A percentile compares a stretch with the other conserved stretches of the same genome.
phyloP scores from a whole-genome alignment of 116 monocot species.

The Phalaenopsis hybrid region DNA sequence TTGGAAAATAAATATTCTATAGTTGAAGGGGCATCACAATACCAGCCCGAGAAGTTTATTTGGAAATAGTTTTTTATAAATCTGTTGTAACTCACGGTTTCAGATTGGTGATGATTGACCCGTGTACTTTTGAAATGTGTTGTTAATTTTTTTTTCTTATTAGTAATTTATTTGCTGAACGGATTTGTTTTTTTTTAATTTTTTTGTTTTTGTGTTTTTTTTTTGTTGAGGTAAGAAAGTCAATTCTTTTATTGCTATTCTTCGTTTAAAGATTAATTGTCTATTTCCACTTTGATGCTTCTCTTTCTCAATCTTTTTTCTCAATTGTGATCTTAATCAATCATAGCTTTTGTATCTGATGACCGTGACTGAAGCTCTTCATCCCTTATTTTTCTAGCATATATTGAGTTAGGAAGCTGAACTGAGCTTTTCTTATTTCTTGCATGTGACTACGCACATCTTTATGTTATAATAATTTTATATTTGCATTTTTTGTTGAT shows the following conservation, averaged over 20 bases:
- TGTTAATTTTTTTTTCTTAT: neutral
- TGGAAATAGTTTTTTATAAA: neutral
- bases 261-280: neutral
- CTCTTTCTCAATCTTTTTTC: neutral
- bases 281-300: neutral
- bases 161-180: neutral
- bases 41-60: neutral
- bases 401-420: neutral
- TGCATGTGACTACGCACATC: neutral
- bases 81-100: neutral
- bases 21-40: neutral
- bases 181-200: neutral
- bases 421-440: neutral
- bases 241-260: neutral
- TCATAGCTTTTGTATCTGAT: neutral
- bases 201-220: no score
- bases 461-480: no score
- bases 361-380: neutral
- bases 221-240: neutral
- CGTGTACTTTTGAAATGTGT: neutral
- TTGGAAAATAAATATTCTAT: slow-evolving; percentile 2
- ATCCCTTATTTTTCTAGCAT: neutral
- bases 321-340: neutral
- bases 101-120: neutral
- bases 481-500: no score